phyloP scores from a whole-genome alignment of 257 asterid genomes.

The Solanum etuberosum region DNA sequence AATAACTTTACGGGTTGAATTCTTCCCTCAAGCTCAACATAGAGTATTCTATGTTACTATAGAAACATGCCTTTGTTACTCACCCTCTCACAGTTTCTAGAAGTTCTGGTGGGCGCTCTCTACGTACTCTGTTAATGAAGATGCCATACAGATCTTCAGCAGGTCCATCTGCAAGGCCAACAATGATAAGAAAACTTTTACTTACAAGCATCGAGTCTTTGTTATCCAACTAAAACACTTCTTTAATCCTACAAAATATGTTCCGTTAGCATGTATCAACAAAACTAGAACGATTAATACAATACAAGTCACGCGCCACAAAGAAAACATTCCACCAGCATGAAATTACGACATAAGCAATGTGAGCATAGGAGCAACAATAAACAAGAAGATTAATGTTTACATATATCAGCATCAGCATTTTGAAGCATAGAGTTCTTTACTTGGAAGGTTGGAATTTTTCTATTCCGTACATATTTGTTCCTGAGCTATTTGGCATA shows the following conservation, averaged over 20 bases:
- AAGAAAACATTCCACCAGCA: background rate
- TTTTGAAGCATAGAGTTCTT: constrained; percentile 45
- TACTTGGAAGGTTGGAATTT: no score
- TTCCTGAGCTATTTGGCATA: no score
- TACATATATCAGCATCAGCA: constrained; percentile 78
- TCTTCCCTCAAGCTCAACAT: background rate
- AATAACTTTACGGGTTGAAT: background rate
- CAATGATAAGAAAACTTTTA: background rate
- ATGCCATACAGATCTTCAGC: constrained; percentile 97
- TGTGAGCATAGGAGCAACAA: background rate
- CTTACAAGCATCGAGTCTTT: background rate
- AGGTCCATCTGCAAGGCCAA: constrained; percentile 68
- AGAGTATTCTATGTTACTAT: background rate
- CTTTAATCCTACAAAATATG: background rate
- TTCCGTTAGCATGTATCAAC: background rate
- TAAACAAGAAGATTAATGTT: background rate
- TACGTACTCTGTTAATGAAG: constrained; percentile 81
- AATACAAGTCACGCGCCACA: background rate
- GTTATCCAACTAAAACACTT: background rate
- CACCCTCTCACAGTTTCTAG: constrained; percentile 85
- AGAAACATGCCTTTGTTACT: constrained; percentile 1
- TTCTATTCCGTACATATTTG: no score
- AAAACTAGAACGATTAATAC: background rate
- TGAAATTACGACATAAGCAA: background rate
- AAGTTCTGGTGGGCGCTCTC: constrained; percentile 91